Evolutionary conservation across 2,329 filamentous ascomycete species (phyloP).

Genomic region (Fusarium stilboides): DNA sequence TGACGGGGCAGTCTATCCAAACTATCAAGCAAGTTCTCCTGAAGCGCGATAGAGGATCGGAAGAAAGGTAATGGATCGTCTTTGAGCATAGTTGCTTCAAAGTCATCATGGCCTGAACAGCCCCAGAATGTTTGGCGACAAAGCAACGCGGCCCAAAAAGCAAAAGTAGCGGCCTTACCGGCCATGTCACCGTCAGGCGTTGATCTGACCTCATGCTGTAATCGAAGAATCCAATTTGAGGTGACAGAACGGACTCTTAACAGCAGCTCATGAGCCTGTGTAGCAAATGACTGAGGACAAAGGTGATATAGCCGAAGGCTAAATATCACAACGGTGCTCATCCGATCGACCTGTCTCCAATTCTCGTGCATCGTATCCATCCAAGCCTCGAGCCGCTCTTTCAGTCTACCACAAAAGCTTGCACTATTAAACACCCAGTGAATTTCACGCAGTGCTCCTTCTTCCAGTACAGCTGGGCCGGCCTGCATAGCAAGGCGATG

Average conservation of each 20-base stretch:
- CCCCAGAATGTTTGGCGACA: conserved; percentile 61
- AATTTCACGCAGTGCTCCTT: conserved; percentile 58
- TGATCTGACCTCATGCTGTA: conserved; percentile 62
- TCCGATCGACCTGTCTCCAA: conserved; percentile 71
- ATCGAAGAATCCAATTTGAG: conserved; percentile 63
- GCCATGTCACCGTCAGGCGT: conserved; percentile 57
- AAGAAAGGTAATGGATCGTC: conserved; percentile 41
- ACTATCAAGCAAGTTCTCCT: conserved; percentile 47
- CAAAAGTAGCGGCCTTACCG: conserved; percentile 56
- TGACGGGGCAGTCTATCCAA: conserved; percentile 22
- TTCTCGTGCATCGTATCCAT: conserved; percentile 65
- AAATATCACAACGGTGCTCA: conserved; percentile 71
- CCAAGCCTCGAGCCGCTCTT: conserved; percentile 61
- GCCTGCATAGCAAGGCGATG: conserved; percentile 67
- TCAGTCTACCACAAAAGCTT: conserved; percentile 64
- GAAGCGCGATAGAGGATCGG: conserved; percentile 47
- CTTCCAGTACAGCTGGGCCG: conserved; percentile 60
- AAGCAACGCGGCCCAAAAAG: conserved; percentile 69
- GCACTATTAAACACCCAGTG: conserved; percentile 67
- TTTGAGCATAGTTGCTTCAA: fast-evolving
- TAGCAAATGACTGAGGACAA: conserved; percentile 10
- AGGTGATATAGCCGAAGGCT: conserved; percentile 57
- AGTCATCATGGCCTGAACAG: background rate
- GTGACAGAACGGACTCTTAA: conserved; percentile 59
- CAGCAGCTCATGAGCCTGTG: conserved; percentile 55